Base-by-base conservation (phyloP, 2,329 filamentous ascomycete species). In the Verticillium nubilum region DNA sequence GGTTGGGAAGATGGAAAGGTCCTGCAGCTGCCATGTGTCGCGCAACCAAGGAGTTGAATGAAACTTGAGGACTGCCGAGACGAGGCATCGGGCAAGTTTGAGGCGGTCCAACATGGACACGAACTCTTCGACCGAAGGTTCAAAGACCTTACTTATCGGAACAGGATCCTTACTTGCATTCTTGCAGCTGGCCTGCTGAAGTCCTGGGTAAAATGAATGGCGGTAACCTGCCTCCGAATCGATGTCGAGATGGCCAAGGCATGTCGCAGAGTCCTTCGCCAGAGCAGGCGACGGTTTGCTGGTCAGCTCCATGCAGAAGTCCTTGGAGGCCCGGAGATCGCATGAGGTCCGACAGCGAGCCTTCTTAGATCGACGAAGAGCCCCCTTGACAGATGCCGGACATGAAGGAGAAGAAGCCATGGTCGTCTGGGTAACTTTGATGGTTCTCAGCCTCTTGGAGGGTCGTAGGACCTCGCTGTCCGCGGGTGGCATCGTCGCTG, bases 11-110 rank as follows among this genome's bases (percentile, higher is more conserved):
- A 62, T 57, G 13, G 59, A 33, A 17, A 62, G 6, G 28, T 61
- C 61, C 0, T 54, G 29, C 13, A 61, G 27, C 33, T 35, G 26
- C 61, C 61, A 62, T 2, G 26, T 56, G 13, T 62, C 37, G 1
- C 33, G 3, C 0, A 59, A 52, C 61, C 59, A 61, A 1, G 61
- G 57, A 12, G 57, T 62, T 0, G 59, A 59, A 12, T 62, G 54
- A 28, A 62, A 59, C 29, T 56, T 61, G n/a, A 61, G 52, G 0
- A 62, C 59, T 0, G 57, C 58, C 1, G 52, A 42, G 0, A 60
- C 61, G 5, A 61, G 27, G 3, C 37, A 58, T 0, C 59, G 33
- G 2, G 61, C 59, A 1, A 56, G 37, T 4, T 52, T 58, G 0
- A 62, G 57, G 2, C 57, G 23, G 26, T 62, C 59, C 0, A 59